Evolutionary conservation across 2,329 filamentous ascomycete species (phyloP).

Genomic region (Aspergillus aculeatus): DNA sequence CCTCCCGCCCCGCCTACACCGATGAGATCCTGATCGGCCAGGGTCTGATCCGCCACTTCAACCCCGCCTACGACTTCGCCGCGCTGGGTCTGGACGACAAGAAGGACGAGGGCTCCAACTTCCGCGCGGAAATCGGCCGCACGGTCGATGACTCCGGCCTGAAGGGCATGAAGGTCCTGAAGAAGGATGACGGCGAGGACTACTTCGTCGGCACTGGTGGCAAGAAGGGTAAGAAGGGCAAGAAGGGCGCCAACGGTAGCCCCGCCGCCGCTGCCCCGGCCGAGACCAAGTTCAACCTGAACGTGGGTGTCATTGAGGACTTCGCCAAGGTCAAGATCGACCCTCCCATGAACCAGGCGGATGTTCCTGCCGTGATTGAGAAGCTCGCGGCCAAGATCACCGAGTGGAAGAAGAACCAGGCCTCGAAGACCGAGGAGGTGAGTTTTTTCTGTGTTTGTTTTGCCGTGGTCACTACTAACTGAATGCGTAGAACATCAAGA

Average conservation of each 20-base stretch:
- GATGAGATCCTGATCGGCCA: constrained; percentile 90
- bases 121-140: constrained; percentile 75
- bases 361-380: constrained; percentile 76
- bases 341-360: constrained; percentile 79
- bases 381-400: constrained; percentile 90
- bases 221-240: constrained; percentile 87
- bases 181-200: constrained; percentile 83
- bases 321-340: constrained; percentile 80
- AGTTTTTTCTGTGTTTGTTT: constrained; percentile 36
- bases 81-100: constrained; percentile 53
- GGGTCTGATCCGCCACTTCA: constrained; percentile 85
- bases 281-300: constrained; percentile 73
- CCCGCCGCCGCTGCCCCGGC: constrained; percentile 52
- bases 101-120: constrained; percentile 59
- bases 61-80: constrained; percentile 73
- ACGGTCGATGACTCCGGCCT: constrained; percentile 80
- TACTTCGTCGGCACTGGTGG: constrained; percentile 72
- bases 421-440: constrained; percentile 85
- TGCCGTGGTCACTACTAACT: constrained; percentile 11
- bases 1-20: constrained; percentile 74
- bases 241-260: constrained; percentile 60
- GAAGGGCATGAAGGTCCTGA: constrained; percentile 78
- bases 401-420: constrained; percentile 88
- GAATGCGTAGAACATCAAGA: constrained; percentile 78
- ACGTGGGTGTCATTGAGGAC: constrained; percentile 88